Evolutionary conservation across 768 basidiomycete species (phyloP).

Genomic region (Mycena belliarum): DNA sequence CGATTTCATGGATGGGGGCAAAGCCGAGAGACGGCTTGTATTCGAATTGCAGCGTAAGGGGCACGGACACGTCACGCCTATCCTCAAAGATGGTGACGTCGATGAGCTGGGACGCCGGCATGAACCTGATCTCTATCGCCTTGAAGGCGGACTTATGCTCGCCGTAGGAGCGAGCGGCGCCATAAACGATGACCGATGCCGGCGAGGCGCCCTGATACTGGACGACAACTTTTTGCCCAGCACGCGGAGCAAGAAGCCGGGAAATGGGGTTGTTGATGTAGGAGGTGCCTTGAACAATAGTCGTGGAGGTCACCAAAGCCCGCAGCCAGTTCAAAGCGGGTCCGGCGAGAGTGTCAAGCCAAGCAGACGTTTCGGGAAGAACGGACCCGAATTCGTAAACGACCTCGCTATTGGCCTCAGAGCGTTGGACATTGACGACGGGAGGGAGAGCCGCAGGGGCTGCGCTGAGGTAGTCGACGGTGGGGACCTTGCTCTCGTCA

Average conservation of each 20-base stretch:
- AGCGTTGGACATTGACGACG: slow-evolving; percentile 43
- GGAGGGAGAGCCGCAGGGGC: slow-evolving; percentile 37
- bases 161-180: slow-evolving; percentile 80
- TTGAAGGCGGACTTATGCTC: slow-evolving; percentile 76
- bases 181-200: slow-evolving; percentile 65
- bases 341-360: slow-evolving; percentile 87
- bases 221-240: slow-evolving; percentile 76
- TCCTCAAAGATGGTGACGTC: slow-evolving; percentile 82
- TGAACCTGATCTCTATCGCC: slow-evolving; percentile 73
- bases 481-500: slow-evolving; percentile 74
- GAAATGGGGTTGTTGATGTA: slow-evolving; percentile 90
- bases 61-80: slow-evolving; percentile 71
- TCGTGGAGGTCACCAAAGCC: slow-evolving; percentile 79
- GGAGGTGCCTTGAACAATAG: slow-evolving; percentile 81
- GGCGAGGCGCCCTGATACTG: slow-evolving; percentile 46
- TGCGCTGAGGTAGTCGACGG: slow-evolving; percentile 77
- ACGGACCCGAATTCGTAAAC: slow-evolving; percentile 51
- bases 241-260: slow-evolving; percentile 82
- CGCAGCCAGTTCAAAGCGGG: slow-evolving; percentile 82
- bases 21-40: slow-evolving; percentile 89
- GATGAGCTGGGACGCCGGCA: slow-evolving; percentile 55
- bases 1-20: slow-evolving; percentile 91
- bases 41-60: slow-evolving; percentile 77
- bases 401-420: slow-evolving; percentile 44
- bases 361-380: slow-evolving; percentile 63